Evolutionary conservation across 2,329 filamentous ascomycete species (phyloP).

Genomic region (Fusarium avenaceum): DNA sequence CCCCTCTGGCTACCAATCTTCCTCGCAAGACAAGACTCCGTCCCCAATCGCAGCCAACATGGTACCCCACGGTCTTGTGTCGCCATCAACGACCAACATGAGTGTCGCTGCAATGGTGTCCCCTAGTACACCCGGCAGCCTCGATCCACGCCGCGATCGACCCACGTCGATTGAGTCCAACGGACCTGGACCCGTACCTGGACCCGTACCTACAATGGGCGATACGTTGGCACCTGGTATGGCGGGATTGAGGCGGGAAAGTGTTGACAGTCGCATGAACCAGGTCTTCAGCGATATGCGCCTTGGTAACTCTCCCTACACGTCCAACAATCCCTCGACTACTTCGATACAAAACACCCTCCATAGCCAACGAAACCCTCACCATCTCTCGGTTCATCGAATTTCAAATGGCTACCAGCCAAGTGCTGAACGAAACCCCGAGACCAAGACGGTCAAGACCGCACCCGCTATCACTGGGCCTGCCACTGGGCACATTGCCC

Average conservation of each 20-base stretch:
- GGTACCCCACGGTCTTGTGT: constrained; percentile 66
- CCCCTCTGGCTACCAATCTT: constrained; percentile 63
- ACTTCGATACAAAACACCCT: constrained; percentile 80
- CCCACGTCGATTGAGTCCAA: constrained; percentile 56
- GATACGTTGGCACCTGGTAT: constrained; percentile 59
- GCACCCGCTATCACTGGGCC: constrained; percentile 83
- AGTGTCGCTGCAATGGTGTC: constrained; percentile 76
- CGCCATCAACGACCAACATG: constrained; percentile 71
- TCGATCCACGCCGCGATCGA: constrained; percentile 59
- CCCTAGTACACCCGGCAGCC: constrained; percentile 64
- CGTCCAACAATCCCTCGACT: constrained; percentile 82
- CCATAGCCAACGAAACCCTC: constrained; percentile 74
- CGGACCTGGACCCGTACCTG: constrained; percentile 48
- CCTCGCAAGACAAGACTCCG: constrained; percentile 70
- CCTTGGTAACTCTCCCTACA: constrained; percentile 76
- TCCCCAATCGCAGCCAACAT: constrained; percentile 69
- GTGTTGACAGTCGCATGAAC: constrained; percentile 84
- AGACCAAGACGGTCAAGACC: constrained; percentile 70
- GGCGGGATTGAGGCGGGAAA: constrained; percentile 73
- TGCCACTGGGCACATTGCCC: constrained; percentile 74
- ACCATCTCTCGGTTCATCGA: constrained; percentile 67
- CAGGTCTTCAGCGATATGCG: constrained; percentile 77
- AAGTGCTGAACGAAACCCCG: constrained; percentile 69
- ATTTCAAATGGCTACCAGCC: constrained; percentile 76
- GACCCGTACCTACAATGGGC: constrained; percentile 51